Base-by-base conservation (phyloP, 495 filamentous ascomycete genomes). In the Entonaema liquescens region DNA sequence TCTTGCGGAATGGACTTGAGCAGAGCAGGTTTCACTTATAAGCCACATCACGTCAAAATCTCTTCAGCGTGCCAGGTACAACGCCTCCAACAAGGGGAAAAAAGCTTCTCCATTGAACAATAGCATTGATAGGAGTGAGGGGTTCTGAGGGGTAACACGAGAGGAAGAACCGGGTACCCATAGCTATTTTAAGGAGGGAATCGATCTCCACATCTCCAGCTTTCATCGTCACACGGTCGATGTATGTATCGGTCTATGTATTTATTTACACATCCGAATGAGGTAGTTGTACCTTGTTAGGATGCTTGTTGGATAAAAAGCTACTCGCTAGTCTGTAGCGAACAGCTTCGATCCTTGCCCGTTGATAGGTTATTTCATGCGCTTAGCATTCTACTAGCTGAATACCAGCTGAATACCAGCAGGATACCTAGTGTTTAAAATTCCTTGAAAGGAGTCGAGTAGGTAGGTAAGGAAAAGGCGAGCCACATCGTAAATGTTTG, bases 151-250 rank as follows among this genome's bases (percentile, higher is more conserved):
- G 65, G 65, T 66, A 69, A 62, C 40, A 36, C 36, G 28, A 38
- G n/a, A n/a, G 25, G 13, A 56, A 50, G 40, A 29, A 29, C 50
- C 49, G 36, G 70, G 52, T 66, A 66, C 57, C 21, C 29, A 44
- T 62, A 65, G 56, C 70, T 73, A 73, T 73, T 73, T 69, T 73
- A 59, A 50, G 62, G 70, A 57, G 62, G 65, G 33, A 53, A 59
- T 54, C 19, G 15, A 58, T 68, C 70, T 25, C 70, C 65, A 68
- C 70, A 63, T 65, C 59, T 68, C 65, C 60, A 68, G 70, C 60
- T 72, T 68, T 50, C 54, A 31, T 66, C 23, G 42, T 66, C 19
- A 59, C 63, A 66, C 63, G 55, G 55, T 29, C 31, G 36, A 53
- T 52, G 63, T 66, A 66, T 42, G 25, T 33, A 25, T 55, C 15